Evolutionary conservation across 768 basidiomycete genomes (phyloP).

Genomic region (Clavaria fumosa): DNA sequence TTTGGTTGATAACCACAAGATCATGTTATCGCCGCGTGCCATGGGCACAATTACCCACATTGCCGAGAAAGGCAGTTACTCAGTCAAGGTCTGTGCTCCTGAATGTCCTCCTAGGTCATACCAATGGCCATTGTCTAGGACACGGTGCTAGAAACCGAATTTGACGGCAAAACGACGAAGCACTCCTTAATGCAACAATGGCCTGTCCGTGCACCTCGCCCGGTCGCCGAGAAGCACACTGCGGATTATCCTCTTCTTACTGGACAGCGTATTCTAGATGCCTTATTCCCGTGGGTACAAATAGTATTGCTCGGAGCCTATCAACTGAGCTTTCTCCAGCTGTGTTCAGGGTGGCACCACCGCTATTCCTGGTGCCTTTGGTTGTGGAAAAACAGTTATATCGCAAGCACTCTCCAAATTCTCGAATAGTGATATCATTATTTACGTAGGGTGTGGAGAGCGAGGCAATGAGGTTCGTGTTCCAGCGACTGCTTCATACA

Average conservation of each 20-base stretch:
- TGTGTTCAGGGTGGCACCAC: constrained; percentile 95
- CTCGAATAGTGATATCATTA: constrained; percentile 98
- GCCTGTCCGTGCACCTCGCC: constrained; percentile 97
- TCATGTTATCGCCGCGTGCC: constrained; percentile 88
- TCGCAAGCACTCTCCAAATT: constrained; percentile 96
- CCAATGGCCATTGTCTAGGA: constrained; percentile 36
- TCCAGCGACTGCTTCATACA: background rate
- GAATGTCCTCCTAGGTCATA: background rate
- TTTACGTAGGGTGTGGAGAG: constrained; percentile 98
- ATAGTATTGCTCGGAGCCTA: background rate
- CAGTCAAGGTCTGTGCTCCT: constrained; percentile 48
- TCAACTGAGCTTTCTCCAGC: constrained; percentile 20
- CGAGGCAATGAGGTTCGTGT: constrained; percentile 77
- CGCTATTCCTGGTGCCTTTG: constrained; percentile 97
- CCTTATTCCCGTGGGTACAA: constrained; percentile 75
- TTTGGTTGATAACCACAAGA: constrained; percentile 89
- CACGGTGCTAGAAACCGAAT: constrained; percentile 91
- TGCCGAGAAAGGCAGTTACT: constrained; percentile 87
- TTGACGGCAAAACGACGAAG: constrained; percentile 84
- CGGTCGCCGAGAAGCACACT: constrained; percentile 88
- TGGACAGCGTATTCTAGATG: constrained; percentile 93
- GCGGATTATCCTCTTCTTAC: constrained; percentile 87
- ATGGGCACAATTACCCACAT: constrained; percentile 90
- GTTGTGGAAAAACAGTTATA: constrained; percentile 97
- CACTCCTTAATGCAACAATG: constrained; percentile 97